Evolutionary conservation across 192 early-diverging fungal species (phyloP).

Genomic region (Coemansia sp.): DNA sequence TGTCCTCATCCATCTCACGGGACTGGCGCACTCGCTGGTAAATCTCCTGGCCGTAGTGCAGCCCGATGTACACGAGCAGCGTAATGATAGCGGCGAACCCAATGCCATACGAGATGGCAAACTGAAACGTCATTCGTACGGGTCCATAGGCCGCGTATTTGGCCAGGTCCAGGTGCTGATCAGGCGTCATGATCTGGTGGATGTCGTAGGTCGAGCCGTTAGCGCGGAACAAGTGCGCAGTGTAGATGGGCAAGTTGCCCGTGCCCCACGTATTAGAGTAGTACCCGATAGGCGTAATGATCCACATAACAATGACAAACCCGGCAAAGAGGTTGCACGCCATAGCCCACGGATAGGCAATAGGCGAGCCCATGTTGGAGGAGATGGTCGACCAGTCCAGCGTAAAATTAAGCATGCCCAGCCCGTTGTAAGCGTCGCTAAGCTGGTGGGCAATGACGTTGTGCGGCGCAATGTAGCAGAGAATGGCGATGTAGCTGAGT

Average conservation of each 20-base stretch:
- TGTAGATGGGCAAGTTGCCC: constrained; percentile 63
- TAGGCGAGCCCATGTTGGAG: constrained; percentile 58
- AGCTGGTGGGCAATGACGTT: constrained; percentile 48
- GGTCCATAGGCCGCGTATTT: constrained; percentile 64
- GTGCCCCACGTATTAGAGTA: constrained; percentile 65
- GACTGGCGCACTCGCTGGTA: constrained; percentile 59
- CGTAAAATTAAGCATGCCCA: constrained; percentile 69
- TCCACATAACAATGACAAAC: constrained; percentile 71
- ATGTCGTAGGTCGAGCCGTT: constrained; percentile 61
- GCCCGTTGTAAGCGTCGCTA: constrained; percentile 57
- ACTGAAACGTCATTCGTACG: constrained; percentile 69
- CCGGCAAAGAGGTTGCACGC: constrained; percentile 69
- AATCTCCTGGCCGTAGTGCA: constrained; percentile 71
- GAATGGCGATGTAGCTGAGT: constrained; percentile 62
- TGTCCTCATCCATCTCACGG: constrained; percentile 63
- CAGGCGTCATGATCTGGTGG: constrained; percentile 56
- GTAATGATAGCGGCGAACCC: constrained; percentile 68
- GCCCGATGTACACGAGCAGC: constrained; percentile 65
- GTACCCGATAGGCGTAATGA: constrained; percentile 70
- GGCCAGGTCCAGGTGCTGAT: constrained; percentile 57
- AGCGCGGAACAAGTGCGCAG: constrained; percentile 58
- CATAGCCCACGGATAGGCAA: constrained; percentile 73
- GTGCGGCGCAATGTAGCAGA: constrained; percentile 59
- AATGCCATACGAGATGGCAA: constrained; percentile 69
- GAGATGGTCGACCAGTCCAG: constrained; percentile 74